These are phyloP conservation scores for Lachnellula subtilissima DNA, from an alignment of 2,329 filamentous ascomycete species.

Conservation along the genomic window DNA sequence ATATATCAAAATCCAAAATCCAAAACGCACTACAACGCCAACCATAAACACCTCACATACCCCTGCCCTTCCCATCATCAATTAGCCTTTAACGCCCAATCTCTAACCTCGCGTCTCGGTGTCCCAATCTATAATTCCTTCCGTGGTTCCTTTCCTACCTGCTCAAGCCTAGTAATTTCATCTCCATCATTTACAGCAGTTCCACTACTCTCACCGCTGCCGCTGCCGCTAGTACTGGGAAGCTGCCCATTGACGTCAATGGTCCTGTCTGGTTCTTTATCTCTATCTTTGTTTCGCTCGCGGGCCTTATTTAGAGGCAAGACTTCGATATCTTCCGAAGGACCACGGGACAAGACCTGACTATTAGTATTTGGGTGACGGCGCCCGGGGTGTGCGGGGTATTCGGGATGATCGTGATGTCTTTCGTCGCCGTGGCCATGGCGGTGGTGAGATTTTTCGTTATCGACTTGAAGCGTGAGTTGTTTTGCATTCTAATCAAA, in stretches of 20 bases:
- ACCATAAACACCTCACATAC: neutral
- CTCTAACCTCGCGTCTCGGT: neutral
- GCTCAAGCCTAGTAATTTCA: neutral
- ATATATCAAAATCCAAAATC: neutral
- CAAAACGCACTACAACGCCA: neutral
- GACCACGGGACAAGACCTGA: neutral
- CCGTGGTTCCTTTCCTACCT: neutral
- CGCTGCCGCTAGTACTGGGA: neutral
- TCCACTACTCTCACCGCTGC: neutral
- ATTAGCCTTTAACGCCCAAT: neutral
- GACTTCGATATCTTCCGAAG: neutral
- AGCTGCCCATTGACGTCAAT: neutral
- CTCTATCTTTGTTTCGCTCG: neutral
- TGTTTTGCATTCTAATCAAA: neutral
- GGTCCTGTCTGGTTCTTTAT: neutral
- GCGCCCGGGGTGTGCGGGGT: slow-evolving; percentile 1
- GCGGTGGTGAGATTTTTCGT: neutral
- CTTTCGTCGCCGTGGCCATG: neutral
- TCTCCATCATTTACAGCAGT: neutral
- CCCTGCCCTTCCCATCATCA: neutral
- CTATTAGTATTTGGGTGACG: neutral
- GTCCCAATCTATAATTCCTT: neutral
- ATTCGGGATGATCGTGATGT: neutral
- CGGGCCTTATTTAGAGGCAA: neutral
- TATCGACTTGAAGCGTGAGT: neutral